A percentile compares a stretch with the other conserved stretches of the same genome.
These are phyloP conservation scores for Irpex sp. DNA, from an alignment of 1,284 basidiomycete genomes.

Conservation along the genomic window DNA sequence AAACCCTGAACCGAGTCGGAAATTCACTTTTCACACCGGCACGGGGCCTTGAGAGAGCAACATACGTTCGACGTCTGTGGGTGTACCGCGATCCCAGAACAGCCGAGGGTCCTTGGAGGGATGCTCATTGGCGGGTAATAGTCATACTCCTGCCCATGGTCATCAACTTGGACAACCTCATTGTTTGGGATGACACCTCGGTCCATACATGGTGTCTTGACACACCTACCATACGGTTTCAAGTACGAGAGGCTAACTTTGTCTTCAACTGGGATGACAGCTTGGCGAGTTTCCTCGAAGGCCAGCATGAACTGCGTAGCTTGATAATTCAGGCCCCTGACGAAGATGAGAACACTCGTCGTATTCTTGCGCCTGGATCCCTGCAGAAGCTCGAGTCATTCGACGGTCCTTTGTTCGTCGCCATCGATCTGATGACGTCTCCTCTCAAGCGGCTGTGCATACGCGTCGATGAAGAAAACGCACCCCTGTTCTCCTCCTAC, in stretches of 20 bases:
- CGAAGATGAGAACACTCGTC: slow-evolving; percentile 16
- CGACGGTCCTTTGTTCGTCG: slow-evolving; percentile 26
- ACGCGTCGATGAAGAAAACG: slow-evolving; percentile 21
- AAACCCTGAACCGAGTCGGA: slow-evolving; percentile 17
- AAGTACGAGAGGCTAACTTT: slow-evolving; percentile 24
- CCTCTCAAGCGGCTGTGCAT: slow-evolving; percentile 28
- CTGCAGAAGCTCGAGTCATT: slow-evolving; percentile 23
- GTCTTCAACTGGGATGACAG: slow-evolving; percentile 26
- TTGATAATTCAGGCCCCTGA: slow-evolving; percentile 15
- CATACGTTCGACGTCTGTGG: slow-evolving; percentile 26
- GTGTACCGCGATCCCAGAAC: slow-evolving; percentile 21
- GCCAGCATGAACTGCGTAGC: slow-evolving; percentile 22
- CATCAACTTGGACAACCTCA: slow-evolving; percentile 23
- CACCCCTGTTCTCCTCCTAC: slow-evolving; percentile 18
- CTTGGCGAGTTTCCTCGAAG: slow-evolving; percentile 26
- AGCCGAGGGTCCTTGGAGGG: slow-evolving; percentile 13
- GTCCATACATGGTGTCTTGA: slow-evolving; percentile 26
- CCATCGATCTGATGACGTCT: slow-evolving; percentile 22
- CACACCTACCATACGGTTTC: slow-evolving; percentile 21
- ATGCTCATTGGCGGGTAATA: slow-evolving; percentile 25
- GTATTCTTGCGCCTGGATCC: slow-evolving; percentile 9
- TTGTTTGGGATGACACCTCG: slow-evolving; percentile 21
- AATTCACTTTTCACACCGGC: slow-evolving; percentile 17
- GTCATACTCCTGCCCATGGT: slow-evolving; percentile 22
- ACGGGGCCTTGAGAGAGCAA: slow-evolving; percentile 18